These are phyloP conservation scores for Yamagishiella unicocca DNA, from an alignment of 139 green algal species.

Conservation along the genomic window DNA sequence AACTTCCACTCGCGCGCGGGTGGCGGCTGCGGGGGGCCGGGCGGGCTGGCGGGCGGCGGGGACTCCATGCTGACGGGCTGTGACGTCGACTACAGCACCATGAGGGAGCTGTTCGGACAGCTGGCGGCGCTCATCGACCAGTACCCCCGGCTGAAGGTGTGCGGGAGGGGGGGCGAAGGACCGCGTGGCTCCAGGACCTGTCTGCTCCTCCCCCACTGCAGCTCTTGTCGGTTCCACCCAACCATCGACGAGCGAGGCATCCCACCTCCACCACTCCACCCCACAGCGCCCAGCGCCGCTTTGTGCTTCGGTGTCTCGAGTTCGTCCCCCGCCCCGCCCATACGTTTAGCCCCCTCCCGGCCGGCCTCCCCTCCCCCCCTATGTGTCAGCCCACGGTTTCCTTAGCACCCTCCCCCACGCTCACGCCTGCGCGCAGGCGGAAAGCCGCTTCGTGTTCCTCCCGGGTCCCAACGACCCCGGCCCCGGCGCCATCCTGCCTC, in stretches of 20 bases:
- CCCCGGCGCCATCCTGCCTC: slow-evolving; percentile 74
- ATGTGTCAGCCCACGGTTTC: too few relatives aligned
- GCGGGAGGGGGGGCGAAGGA: too few relatives aligned
- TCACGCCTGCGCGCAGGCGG: slow-evolving; percentile 57
- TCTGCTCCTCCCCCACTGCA: too few relatives aligned
- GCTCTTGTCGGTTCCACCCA: too few relatives aligned
- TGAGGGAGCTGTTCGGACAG: slow-evolving; percentile 76
- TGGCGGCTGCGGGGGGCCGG: slow-evolving; percentile 1
- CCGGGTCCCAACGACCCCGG: slow-evolving; percentile 87
- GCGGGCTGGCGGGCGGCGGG: background rate
- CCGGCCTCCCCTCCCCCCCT: too few relatives aligned
- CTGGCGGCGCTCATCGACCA: slow-evolving; percentile 80
- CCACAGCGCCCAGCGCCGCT: too few relatives aligned
- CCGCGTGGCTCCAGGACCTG: too few relatives aligned
- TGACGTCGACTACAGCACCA: slow-evolving; percentile 54
- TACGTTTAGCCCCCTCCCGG: background rate
- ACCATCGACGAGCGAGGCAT: too few relatives aligned
- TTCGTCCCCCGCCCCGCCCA: too few relatives aligned
- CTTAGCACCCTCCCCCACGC: too few relatives aligned
- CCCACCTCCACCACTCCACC: too few relatives aligned
- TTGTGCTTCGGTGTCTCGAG: too few relatives aligned
- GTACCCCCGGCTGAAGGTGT: slow-evolving; percentile 65
- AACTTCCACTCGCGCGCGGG: slow-evolving; percentile 82
- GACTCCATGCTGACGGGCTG: slow-evolving; percentile 35
- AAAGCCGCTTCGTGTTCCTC: slow-evolving; percentile 86